These are phyloP conservation scores for Samsoniella hepiali DNA, from an alignment of 2,329 filamentous ascomycete genomes.

Conservation along the genomic window DNA sequence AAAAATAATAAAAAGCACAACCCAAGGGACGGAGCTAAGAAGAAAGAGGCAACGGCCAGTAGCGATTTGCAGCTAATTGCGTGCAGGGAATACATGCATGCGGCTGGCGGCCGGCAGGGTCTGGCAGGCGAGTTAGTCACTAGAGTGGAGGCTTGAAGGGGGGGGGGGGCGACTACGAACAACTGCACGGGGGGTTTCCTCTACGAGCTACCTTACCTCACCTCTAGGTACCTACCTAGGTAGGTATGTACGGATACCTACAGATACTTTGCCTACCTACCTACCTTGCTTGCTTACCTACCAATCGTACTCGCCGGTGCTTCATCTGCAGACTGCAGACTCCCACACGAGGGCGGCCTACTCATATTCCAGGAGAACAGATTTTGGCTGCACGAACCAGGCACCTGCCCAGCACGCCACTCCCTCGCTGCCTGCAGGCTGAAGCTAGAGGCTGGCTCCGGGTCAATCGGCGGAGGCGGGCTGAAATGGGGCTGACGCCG, in stretches of 20 bases:
- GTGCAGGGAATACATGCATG: slow-evolving; percentile 14
- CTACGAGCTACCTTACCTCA: no score
- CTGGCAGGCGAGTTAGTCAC: slow-evolving; percentile 17
- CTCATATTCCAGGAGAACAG: no score
- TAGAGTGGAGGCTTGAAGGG: slow-evolving; percentile 4
- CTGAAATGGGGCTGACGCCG: slow-evolving; percentile 13
- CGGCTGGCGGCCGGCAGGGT: slow-evolving; percentile 17
- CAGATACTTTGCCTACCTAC: no score
- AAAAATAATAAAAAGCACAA: neutral
- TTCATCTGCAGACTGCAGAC: no score
- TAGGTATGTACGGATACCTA: no score
- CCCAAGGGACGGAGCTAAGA: neutral
- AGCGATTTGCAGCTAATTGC: neutral
- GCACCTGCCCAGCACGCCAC: no score
- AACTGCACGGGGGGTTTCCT: no score
- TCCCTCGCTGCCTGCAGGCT: neutral
- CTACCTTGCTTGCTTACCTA: no score
- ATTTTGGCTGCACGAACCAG: no score
- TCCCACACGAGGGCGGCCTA: no score
- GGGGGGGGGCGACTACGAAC: neutral
- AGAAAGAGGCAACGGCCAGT: neutral
- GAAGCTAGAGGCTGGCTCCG: neutral
- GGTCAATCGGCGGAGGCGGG: slow-evolving; percentile 15
- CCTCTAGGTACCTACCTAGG: no score
- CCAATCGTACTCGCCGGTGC: no score